Base-by-base conservation (phyloP, 1,284 basidiomycete species). In the Uromyces viciae-fabae region DNA sequence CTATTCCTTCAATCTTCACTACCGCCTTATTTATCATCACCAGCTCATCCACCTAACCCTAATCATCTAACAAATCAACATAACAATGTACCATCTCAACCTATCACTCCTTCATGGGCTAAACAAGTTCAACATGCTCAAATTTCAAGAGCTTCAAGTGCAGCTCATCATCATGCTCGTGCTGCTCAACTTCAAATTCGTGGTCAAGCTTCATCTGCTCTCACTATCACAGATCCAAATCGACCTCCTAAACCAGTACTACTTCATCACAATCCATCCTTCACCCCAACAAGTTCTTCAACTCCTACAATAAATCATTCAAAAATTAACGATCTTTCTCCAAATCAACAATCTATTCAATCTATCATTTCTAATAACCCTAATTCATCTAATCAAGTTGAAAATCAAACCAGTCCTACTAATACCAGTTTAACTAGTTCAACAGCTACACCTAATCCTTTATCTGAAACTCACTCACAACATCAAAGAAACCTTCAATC, bases 141-240 rank as follows among this genome's bases (percentile, higher is more conserved):
- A 91, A 90, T 92, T 88, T 89, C 91, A 82, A 91, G 92, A 83
- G 90, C 90, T 25, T 91, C 91, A 49, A 89, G 91, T 82, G 91
- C 91, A 5, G 91, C 92, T 0, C 92, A 93, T 84, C 92, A 93
- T 84, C 90, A 92, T 82, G 92, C 92, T 33, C 89, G 92, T 66
- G 90, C 91, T 43, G 92, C 90, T 83, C 92, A 92, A 75, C 90
- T 93, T 89, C 91, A 92, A 58, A 91, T 91, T 42, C 89, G 92
- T 72, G 91, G 91, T 14, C 89, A 92, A 79, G 87, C 91, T 54
- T 93, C 93, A 87, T 89, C 91, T 46, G 91, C 92, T 49, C 92
- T 93, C 83, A 90, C 92, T 52, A 94, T 94, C 86, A 92, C 92
- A 77, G 92, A 93, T 84, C 92, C 92, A 14, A 93, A 93, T 84